A percentile compares a stretch with the other conserved stretches of the same genome.
phyloP scores from a whole-genome alignment of 257 asterid genomes.

The Solanum chiquidenum region DNA sequence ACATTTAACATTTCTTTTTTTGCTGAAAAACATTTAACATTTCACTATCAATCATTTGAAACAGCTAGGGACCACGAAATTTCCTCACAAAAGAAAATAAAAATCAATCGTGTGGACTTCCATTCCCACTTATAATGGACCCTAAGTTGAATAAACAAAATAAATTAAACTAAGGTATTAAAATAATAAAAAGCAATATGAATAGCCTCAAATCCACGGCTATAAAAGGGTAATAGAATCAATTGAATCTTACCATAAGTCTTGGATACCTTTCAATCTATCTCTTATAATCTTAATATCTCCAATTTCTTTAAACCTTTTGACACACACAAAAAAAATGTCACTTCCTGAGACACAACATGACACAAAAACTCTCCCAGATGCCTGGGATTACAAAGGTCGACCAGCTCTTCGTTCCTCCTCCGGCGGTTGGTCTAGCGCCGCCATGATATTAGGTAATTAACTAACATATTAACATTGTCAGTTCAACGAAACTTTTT shows the following conservation, averaged over 20 bases:
- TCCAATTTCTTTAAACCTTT: not conserved
- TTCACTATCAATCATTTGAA: not conserved
- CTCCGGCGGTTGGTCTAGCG: conserved; percentile 75
- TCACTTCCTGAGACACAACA: conserved; percentile 47
- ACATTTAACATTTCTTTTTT: not conserved
- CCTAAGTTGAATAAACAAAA: not conserved
- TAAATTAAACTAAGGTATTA: not conserved
- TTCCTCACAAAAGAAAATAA: not conserved
- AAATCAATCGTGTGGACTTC: not conserved
- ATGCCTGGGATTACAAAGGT: conserved; percentile 85
- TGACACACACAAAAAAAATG: conserved; percentile 17
- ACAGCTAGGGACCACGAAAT: not conserved
- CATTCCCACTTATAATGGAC: not conserved
- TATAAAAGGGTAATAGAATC: conserved; percentile 17
- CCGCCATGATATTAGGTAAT: conserved; percentile 82
- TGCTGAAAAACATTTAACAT: no score
- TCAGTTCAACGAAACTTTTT: not conserved
- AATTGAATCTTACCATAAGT: conserved; percentile 2
- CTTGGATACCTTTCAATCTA: not conserved
- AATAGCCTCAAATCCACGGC: not conserved
- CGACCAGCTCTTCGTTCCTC: conserved; percentile 46
- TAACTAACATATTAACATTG: no score
- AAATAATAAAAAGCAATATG: not conserved
- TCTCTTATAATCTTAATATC: not conserved
- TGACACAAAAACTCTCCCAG: conserved; percentile 45